These are phyloP conservation scores for Suillus americanus DNA, from an alignment of 768 basidiomycete genomes.

Conservation along the genomic window DNA sequence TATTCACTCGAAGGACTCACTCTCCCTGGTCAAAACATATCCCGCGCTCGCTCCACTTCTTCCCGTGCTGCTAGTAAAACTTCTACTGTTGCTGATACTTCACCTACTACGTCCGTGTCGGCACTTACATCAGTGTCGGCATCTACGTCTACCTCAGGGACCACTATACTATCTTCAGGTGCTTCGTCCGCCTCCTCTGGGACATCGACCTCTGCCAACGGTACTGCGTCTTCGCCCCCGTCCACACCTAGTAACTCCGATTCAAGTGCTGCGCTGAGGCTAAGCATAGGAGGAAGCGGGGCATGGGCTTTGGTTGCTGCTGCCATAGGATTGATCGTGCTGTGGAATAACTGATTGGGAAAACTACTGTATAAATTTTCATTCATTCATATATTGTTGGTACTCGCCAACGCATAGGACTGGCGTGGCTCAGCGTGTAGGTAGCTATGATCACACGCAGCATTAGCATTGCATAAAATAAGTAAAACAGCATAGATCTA, in stretches of 20 bases:
- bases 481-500: too few relatives aligned
- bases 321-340: not conserved
- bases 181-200: not conserved
- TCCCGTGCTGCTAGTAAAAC: not conserved
- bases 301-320: not conserved
- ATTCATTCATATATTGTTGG: too few relatives aligned
- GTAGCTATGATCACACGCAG: too few relatives aligned
- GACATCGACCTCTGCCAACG: not conserved
- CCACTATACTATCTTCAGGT: not conserved
- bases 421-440: too few relatives aligned
- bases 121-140: not conserved
- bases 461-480: too few relatives aligned
- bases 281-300: not conserved
- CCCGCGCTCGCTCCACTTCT: conserved; percentile 11
- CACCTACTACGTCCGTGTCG: not conserved
- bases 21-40: conserved; percentile 25
- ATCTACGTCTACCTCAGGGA: not conserved
- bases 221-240: too few relatives aligned
- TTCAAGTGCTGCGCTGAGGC: not conserved
- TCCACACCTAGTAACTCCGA: not conserved
- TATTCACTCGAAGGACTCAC: conserved; percentile 21
- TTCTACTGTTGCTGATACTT: not conserved
- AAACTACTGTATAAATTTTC: not conserved
- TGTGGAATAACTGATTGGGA: not conserved
- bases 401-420: too few relatives aligned